phyloP scores from a whole-genome alignment of 2,329 filamentous ascomycete species.

The Microascus cirrosus region DNA sequence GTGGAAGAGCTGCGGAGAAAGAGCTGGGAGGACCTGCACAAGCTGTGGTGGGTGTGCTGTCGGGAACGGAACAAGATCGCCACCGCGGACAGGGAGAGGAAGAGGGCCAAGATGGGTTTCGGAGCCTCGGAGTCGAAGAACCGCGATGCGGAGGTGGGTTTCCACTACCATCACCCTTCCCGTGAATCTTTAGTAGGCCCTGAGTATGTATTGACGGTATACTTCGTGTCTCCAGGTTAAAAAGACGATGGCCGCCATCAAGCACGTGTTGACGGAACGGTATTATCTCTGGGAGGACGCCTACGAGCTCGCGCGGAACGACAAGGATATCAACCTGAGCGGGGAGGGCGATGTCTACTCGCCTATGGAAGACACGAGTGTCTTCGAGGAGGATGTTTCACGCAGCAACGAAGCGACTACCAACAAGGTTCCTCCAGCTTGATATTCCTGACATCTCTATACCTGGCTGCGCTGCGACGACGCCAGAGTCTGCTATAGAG shows the following conservation, averaged over 20 bases:
- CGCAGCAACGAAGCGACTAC: not conserved
- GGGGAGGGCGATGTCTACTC: slow-evolving; percentile 36
- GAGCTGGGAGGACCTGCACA: slow-evolving; percentile 87
- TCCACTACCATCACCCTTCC: not conserved
- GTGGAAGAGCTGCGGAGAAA: slow-evolving; percentile 78
- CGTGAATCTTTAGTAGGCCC: not conserved
- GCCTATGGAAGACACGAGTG: slow-evolving; percentile 22
- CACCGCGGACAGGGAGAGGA: slow-evolving; percentile 63
- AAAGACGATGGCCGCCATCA: slow-evolving; percentile 71
- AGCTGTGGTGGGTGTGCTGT: slow-evolving; percentile 87
- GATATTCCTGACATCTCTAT: not conserved
- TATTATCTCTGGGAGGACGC: slow-evolving; percentile 84
- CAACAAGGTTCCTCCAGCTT: slow-evolving; percentile 1
- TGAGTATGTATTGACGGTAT: not conserved
- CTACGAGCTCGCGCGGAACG: slow-evolving; percentile 48
- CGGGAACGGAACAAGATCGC: slow-evolving; percentile 82
- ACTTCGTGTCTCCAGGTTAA: slow-evolving; percentile 44
- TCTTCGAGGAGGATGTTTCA: slow-evolving; percentile 20
- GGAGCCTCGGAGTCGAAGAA: slow-evolving; percentile 56
- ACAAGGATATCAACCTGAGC: slow-evolving; percentile 55
- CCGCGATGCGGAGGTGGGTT: slow-evolving; percentile 56
- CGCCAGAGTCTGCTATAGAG: not conserved
- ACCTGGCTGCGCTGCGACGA: not conserved
- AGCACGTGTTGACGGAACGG: slow-evolving; percentile 75
- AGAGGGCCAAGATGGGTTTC: slow-evolving; percentile 57